These are phyloP conservation scores for Sporothrix pseudoabietina DNA, from an alignment of 2,329 filamentous ascomycete species.

Conservation along the genomic window DNA sequence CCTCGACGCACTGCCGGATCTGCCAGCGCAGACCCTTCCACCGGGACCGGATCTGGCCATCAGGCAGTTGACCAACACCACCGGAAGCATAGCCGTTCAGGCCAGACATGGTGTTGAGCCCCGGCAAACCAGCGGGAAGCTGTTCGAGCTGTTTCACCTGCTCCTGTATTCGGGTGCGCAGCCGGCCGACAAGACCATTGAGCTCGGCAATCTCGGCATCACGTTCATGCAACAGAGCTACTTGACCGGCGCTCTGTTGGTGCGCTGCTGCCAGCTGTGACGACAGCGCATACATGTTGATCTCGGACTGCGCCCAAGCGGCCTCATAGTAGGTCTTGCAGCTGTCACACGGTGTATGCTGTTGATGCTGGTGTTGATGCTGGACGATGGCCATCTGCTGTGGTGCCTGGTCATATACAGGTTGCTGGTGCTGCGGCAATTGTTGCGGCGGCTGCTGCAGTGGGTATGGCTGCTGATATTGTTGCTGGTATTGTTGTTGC, in stretches of 20 bases:
- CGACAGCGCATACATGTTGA: background rate
- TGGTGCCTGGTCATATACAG: background rate
- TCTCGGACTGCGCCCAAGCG: conserved; percentile 15
- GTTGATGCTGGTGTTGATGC: conserved; percentile 7
- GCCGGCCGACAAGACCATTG: conserved; percentile 23
- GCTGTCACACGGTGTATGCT: background rate
- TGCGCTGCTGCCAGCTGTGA: conserved; percentile 16
- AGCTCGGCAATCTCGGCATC: conserved; percentile 25
- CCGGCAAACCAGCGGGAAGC: conserved; percentile 3
- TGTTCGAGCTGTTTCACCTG: conserved; percentile 25
- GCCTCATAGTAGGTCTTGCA: conserved; percentile 9
- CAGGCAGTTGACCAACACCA: conserved; percentile 22
- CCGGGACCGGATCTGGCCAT: conserved; percentile 25
- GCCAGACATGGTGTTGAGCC: background rate
- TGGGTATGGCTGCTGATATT: background rate
- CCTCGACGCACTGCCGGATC: conserved; percentile 29
- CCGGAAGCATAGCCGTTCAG: background rate
- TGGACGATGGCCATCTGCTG: background rate
- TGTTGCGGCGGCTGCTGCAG: background rate
- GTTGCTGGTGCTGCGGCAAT: background rate
- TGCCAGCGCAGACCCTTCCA: conserved; percentile 28
- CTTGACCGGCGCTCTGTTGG: conserved; percentile 16
- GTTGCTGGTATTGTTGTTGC: background rate
- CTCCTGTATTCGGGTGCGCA: conserved; percentile 28
- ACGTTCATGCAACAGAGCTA: conserved; percentile 20